Evolutionary conservation across 1,284 basidiomycete species (phyloP), one percentile per base, ranked within the genome.

Genomic region (Rhizoctonia solani): DNA sequence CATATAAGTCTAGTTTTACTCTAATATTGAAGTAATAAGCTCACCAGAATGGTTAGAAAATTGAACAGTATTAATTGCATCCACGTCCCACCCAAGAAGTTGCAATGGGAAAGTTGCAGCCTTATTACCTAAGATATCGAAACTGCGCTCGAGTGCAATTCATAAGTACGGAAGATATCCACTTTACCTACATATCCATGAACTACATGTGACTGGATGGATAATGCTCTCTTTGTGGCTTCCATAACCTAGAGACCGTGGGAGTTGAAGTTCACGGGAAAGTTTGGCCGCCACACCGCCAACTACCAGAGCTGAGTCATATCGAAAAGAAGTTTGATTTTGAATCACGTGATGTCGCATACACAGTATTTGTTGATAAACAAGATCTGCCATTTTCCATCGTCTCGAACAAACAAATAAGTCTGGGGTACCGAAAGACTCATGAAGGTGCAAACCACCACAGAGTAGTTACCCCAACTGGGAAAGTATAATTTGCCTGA

Each of bases 71-170:
- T 98, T 98, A 44, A 98, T 85, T 25, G 93, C 93, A 80, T 99
- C 96, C 44, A 98, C 95, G 72, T 99, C 95, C 79, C 92, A 98
- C 25, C 95, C 96, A 49, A 98, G 84, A 69, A 93, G 88, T 77
- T 98, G 95, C 14, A 98, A 83, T 0, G 96, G 95, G 75, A 99
- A 98, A 0, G 93, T 90, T 0, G 96, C 96, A 1, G 95, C 93
- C 83, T 95, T 95, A 71, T 67, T 66, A 9, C 69, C 66, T 69
- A 42, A 30, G 23, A 54, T 34, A 6, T 11, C 6, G n/a, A 53
- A 41, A 25, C 19, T 47, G 56, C 8, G 44, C 46, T 23, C 21
- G 59, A 8, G 67, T 54, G 39, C 37, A 52, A 23, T 27, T 41
- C 21, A 44, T 65, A 37, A 41, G 41, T 39, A 29, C 21, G 34